Evolutionary conservation across 441 rosid species (phyloP), one percentile per base, ranked within the genome.

Genomic region (Melastoma candidum): DNA sequence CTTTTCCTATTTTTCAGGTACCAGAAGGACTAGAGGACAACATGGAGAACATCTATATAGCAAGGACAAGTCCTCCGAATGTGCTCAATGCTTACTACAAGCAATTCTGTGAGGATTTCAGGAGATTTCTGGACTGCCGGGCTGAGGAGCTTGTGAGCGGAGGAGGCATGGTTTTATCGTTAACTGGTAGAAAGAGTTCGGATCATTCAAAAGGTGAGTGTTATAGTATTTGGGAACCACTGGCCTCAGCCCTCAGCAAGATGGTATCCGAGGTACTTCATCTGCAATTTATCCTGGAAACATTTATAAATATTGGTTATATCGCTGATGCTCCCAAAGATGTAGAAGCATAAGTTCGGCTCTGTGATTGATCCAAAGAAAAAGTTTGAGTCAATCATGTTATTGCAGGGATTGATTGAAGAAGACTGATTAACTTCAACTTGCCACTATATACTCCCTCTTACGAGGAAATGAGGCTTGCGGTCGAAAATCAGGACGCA

Each of bases 201-300:
- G 57, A 60, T 60, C 51, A 3, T 12, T 14, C 64, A 3, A 58
- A 10, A 5, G 2, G 12, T 14, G 54, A 25, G 32, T 58, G 54
- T 27, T 51, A 32, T 27, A 24, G 3, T 51, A 1, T 27, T 22
- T 60, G 51, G 57, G 51, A 60, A n/a, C 51, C 46, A 29, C 17
- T 60, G 46, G 57, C 64, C 10, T 2, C 22, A 26, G 39, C 51
- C 29, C 57, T 60, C 51, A 60, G 13, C 11, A 36, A 60, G 12
- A 51, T 60, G 57, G 64, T 60, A 3, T 44, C 44, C 10, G 51
- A 60, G 64, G 64, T 60, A 50, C 26, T 48, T 9, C 51, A 48
- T 48, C 3, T 17, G 26, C 12, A 22, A 48, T 4, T 17, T 17
- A 48, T 3, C 10, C 4, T 9, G n/a, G 26, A 8, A 17, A 17